Base-by-base conservation (phyloP, 2,329 filamentous ascomycete genomes). In the Fusarium stilboides region DNA sequence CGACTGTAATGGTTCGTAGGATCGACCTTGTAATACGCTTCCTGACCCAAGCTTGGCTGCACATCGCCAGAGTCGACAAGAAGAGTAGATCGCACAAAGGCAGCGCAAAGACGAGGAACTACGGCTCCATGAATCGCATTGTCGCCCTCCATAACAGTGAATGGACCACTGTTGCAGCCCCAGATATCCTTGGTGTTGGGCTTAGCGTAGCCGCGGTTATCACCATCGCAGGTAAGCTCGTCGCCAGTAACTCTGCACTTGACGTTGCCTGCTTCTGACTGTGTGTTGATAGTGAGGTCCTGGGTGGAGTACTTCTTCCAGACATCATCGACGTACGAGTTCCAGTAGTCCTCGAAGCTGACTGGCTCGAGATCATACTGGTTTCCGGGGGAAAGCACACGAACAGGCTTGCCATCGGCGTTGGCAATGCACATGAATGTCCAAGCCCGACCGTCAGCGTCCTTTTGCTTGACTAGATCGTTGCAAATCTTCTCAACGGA, bases 1-100 rank as follows among this genome's bases (percentile, higher is more conserved):
- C 87, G 81, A 31, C 86, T 80, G 74, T 90, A 92, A 74, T 91
- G 88, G 70, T 79, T 83, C 13, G 83, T 84, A 1, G 83, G 81
- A 45, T 77, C 68, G n/a, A 28, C 61, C 4, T 74, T 76, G 74
- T 88, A 88, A 76, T 87, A 88, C 26, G 61, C 59, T n/a, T 70
- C 64, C 1, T 76, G 65, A 6, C 70, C 54, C 1, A 82, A 62
- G 8, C 76, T 76, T 2, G 86, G 86, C 73, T 86, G 82, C 6
- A 80, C 62, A 67, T 84, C 73, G 28, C 86, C 86, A 2, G 83
- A 84, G 17, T 80, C 75, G 4, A 84, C 28, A 43, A 86, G 77
- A 10, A 85, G 78, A 17, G 80, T 86, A 45, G 77, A 79, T n/a
- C 85, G 82, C 50, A 78, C 75, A 72, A 87, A 85, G n/a, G 83